These are phyloP conservation scores for Yamadazyma diddensiae DNA, from an alignment of 1,139 yeast species.

Conservation along the genomic window DNA sequence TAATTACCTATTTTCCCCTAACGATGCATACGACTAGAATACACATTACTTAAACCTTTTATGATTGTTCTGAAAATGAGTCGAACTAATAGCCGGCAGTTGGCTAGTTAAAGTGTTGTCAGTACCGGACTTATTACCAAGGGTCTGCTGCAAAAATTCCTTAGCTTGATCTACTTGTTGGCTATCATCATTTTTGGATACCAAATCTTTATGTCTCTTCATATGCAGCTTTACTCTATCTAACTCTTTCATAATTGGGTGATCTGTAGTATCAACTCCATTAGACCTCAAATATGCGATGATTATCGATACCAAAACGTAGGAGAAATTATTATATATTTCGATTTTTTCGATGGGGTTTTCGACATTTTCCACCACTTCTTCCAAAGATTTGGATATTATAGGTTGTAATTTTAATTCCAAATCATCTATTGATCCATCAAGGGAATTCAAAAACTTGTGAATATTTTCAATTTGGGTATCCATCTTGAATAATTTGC, in stretches of 20 bases:
- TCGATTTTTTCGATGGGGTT: conserved; percentile 37
- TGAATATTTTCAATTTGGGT: conserved; percentile 29
- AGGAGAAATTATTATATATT: conserved; percentile 40
- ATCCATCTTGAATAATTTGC: conserved; percentile 34
- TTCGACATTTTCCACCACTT: conserved; percentile 24
- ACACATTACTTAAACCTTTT: conserved; percentile 39
- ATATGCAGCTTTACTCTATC: conserved; percentile 67
- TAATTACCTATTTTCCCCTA: conserved; percentile 5
- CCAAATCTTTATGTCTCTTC: conserved; percentile 51
- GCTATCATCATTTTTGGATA: conserved; percentile 21
- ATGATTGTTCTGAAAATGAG: conserved; percentile 58
- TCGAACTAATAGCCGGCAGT: conserved; percentile 57
- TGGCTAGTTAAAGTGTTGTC: conserved; percentile 24
- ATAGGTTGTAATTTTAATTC: conserved; percentile 30
- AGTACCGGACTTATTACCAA: conserved; percentile 35
- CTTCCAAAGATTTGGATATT: conserved; percentile 34
- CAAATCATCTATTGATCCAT: conserved; percentile 30
- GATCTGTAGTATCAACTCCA: conserved; percentile 57
- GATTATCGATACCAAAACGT: conserved; percentile 43
- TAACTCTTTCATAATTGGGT: conserved; percentile 69
- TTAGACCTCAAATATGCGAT: conserved; percentile 58
- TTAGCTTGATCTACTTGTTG: conserved; percentile 27
- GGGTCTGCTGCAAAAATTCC: conserved; percentile 41
- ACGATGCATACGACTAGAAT: conserved; percentile 11
- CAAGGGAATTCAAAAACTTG: conserved; percentile 23